Evolutionary conservation across 148 eudicot species (phyloP), one percentile per base, ranked within the genome.

Genomic region (Persicaria maculosa): DNA sequence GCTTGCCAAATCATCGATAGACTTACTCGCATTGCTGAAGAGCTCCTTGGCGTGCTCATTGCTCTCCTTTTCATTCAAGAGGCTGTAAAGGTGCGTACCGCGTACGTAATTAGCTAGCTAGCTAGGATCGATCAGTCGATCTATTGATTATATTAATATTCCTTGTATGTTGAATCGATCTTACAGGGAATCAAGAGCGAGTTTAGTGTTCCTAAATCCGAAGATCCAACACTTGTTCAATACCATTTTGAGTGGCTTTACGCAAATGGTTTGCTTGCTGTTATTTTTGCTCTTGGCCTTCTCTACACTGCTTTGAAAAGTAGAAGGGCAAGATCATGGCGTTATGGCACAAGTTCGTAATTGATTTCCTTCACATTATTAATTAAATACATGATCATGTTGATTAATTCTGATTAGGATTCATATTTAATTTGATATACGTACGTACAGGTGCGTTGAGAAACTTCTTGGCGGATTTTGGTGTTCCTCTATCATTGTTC

Each of bases 381-480:
- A 1, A 31, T 31, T 31, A 31, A 22, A 22, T 22, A 22, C 25
- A 22, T 22, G 25, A 22, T 22, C 0, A 22, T 22, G 25, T 22
- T 22, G 1, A 22, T 22, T 22, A 31, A 31, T 31, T 31, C 40
- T 31, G 40, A 31, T 31, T 2, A 31, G 1, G 40, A 31, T 31
- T 31, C 40, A 31, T 31, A 31, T 31, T 31, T 31, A 31, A 31
- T 2, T 31, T 31, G 40, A 31, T 31, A 31, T 31, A 31, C 40
- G 40, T 31, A 1, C 40, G 40, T 31, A 75, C 82, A 88, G 95
- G 92, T 16, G 62, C 75, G 68, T 65, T 90, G 3, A 76, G 97
- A 80, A 85, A 85, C 68, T 82, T 90, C 44, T 76, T 85, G 72
- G 95, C 95, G 72, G 91, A 92, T 76, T 92, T 88, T 72, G 95